Percentiles rank a stretch among this genome's conserved stretches.
phyloP scores from a whole-genome alignment of 2,329 filamentous ascomycete species.

The Didymella exigua region DNA sequence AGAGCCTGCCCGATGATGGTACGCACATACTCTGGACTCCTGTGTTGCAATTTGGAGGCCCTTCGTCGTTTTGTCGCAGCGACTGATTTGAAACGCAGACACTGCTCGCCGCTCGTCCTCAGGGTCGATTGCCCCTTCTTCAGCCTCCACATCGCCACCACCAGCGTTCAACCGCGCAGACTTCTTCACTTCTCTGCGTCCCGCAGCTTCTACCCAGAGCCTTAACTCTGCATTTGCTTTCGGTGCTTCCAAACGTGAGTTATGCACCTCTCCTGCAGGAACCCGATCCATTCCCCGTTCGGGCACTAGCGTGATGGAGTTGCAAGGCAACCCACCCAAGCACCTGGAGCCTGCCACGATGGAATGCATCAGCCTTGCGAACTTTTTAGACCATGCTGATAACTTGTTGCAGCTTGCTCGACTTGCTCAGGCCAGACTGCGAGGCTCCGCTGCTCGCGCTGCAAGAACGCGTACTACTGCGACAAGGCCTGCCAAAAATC shows the following conservation, averaged over 20 bases:
- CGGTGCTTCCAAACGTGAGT: slow-evolving; percentile 34
- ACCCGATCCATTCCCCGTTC: slow-evolving; percentile 30
- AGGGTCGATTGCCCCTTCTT: slow-evolving; percentile 27
- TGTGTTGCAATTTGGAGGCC: neutral
- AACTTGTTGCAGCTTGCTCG: slow-evolving; percentile 26
- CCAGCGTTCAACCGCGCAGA: slow-evolving; percentile 33
- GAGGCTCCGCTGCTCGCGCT: slow-evolving; percentile 53
- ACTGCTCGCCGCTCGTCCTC: slow-evolving; percentile 29
- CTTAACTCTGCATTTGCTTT: slow-evolving; percentile 28
- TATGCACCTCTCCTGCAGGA: slow-evolving; percentile 35
- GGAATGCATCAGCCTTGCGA: neutral
- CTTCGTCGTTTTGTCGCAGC: slow-evolving; percentile 1
- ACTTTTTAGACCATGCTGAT: neutral
- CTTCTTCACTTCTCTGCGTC: slow-evolving; percentile 31
- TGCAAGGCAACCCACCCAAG: slow-evolving; percentile 15
- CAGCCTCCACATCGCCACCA: slow-evolving; percentile 24
- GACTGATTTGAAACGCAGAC: slow-evolving; percentile 21
- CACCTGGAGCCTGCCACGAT: slow-evolving; percentile 1
- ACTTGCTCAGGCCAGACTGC: slow-evolving; percentile 32
- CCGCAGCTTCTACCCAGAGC: slow-evolving; percentile 34
- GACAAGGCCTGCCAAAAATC: slow-evolving; percentile 58
- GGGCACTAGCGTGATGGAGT: slow-evolving; percentile 18
- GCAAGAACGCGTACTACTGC: slow-evolving; percentile 57
- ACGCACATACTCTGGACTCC: slow-evolving; percentile 5
- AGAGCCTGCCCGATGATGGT: slow-evolving; percentile 32